phyloP scores from a whole-genome alignment of 768 basidiomycete species.

The Hericium alpestre region DNA sequence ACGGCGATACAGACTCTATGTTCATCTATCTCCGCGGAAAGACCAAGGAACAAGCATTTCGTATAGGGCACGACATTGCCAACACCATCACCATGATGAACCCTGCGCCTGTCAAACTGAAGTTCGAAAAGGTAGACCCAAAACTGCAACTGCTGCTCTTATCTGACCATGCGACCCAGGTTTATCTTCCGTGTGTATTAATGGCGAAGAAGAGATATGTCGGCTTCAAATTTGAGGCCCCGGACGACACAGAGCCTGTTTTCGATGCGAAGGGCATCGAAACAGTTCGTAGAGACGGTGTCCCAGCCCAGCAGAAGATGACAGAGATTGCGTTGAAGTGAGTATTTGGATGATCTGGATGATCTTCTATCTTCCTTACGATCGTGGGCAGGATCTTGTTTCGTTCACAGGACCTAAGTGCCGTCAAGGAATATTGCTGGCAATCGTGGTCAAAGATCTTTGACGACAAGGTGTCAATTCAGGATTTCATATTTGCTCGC shows the following conservation, averaged over 20 bases:
- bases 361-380: conserved; percentile 1
- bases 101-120: conserved; percentile 86
- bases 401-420: conserved; percentile 77
- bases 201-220: conserved; percentile 98
- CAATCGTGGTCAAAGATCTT: conserved; percentile 77
- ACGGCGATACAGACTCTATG: conserved; percentile 95
- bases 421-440: conserved; percentile 82
- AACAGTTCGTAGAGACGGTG: conserved; percentile 87
- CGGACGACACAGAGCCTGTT: conserved; percentile 63
- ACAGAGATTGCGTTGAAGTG: conserved; percentile 84
- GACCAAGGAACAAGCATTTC: conserved; percentile 89
- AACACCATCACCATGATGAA: conserved; percentile 78
- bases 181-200: conserved; percentile 90
- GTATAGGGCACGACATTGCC: conserved; percentile 87
- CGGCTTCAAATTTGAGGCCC: conserved; percentile 86
- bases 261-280: conserved; percentile 99
- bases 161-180: conserved; percentile 39
- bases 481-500: conserved; percentile 92
- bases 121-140: conserved; percentile 82
- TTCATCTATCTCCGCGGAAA: conserved; percentile 87
- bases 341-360: neutral
- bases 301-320: conserved; percentile 88
- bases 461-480: conserved; percentile 69
- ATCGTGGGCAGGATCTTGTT: conserved; percentile 64
- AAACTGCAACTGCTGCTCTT: neutral